A percentile compares a stretch with the other conserved stretches of the same genome.
Conservation (phyloP, 2,329 filamentous ascomycete species). For the Seiridium unicorne region DNA sequence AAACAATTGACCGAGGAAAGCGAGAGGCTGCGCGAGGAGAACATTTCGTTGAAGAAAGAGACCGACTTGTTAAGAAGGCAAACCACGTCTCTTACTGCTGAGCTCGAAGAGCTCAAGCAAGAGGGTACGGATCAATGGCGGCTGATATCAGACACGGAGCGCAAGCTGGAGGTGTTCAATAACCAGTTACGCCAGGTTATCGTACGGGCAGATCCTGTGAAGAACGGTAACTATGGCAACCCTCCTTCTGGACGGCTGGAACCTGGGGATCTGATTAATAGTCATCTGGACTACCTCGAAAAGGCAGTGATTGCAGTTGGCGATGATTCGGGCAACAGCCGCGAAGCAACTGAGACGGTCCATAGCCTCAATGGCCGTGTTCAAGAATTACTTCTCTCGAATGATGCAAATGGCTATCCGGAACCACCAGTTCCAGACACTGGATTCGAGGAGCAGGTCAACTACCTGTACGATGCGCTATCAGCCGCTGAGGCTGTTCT, state of each 20-base stretch:
- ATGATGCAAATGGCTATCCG: slow-evolving; percentile 46
- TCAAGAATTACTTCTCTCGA: slow-evolving; percentile 51
- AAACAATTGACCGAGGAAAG: slow-evolving; percentile 48
- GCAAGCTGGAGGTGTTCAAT: slow-evolving; percentile 67
- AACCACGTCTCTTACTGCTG: slow-evolving; percentile 29
- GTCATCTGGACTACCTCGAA: slow-evolving; percentile 71
- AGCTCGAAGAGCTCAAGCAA: slow-evolving; percentile 34
- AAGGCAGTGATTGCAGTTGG: slow-evolving; percentile 61
- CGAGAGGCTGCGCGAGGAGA: slow-evolving; percentile 46
- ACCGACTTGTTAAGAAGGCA: slow-evolving; percentile 30
- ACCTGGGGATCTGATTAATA: slow-evolving; percentile 45
- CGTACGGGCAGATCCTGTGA: slow-evolving; percentile 58
- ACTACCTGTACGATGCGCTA: slow-evolving; percentile 64
- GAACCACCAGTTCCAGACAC: slow-evolving; percentile 57
- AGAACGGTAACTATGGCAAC: slow-evolving; percentile 43
- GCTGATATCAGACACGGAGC: slow-evolving; percentile 60
- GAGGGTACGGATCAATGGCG: slow-evolving; percentile 39
- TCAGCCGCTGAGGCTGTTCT: slow-evolving; percentile 45
- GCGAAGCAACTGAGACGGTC: slow-evolving; percentile 54
- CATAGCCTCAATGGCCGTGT: slow-evolving; percentile 64
- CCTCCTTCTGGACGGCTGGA: slow-evolving; percentile 40
- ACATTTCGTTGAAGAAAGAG: slow-evolving; percentile 33
- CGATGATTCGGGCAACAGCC: slow-evolving; percentile 47
- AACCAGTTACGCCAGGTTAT: slow-evolving; percentile 65
- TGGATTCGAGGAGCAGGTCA: slow-evolving; percentile 64